Percentiles rank a stretch among this genome's conserved stretches.
These are phyloP conservation scores for Apiospora phragmitis DNA, from an alignment of 2,329 filamentous ascomycete genomes.

Conservation along the genomic window DNA sequence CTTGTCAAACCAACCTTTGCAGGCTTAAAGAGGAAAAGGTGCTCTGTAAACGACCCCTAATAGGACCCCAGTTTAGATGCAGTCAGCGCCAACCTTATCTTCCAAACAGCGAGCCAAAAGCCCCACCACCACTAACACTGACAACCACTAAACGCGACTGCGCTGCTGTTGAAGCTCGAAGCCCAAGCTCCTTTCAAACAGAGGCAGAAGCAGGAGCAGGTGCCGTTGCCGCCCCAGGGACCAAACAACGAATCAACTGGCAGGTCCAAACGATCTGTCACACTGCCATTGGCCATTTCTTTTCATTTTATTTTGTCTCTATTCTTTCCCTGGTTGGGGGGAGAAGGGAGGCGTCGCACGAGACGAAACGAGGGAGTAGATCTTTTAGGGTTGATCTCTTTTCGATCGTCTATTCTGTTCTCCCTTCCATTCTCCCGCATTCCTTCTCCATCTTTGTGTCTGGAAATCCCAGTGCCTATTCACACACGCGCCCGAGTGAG, in stretches of 20 bases:
- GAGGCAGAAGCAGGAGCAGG: not conserved
- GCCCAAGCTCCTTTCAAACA: not conserved
- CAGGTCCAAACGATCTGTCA: slow-evolving; percentile 7
- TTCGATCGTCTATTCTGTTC: not conserved
- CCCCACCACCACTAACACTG: not conserved
- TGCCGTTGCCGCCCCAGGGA: not conserved
- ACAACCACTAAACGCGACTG: not conserved
- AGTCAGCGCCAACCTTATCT: slow-evolving; percentile 2
- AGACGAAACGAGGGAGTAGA: slow-evolving; percentile 6
- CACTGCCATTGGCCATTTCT: not conserved
- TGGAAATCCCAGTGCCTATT: not conserved
- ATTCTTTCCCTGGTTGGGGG: not conserved
- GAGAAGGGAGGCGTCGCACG: slow-evolving; percentile 3
- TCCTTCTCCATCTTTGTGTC: not conserved
- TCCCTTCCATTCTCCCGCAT: not conserved
- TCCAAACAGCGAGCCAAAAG: not conserved
- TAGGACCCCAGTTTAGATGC: not conserved
- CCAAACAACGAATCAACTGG: not conserved
- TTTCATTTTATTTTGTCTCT: not conserved
- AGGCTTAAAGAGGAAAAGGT: not conserved
- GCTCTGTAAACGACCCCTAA: not conserved
- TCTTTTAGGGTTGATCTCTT: slow-evolving; percentile 9
- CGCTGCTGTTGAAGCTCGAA: not conserved
- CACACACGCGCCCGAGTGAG: not conserved
- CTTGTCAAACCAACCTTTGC: not conserved